Evolutionary conservation across 352 stramenopile genomes (phyloP).

Genomic region (Pythium myriotylum): DNA sequence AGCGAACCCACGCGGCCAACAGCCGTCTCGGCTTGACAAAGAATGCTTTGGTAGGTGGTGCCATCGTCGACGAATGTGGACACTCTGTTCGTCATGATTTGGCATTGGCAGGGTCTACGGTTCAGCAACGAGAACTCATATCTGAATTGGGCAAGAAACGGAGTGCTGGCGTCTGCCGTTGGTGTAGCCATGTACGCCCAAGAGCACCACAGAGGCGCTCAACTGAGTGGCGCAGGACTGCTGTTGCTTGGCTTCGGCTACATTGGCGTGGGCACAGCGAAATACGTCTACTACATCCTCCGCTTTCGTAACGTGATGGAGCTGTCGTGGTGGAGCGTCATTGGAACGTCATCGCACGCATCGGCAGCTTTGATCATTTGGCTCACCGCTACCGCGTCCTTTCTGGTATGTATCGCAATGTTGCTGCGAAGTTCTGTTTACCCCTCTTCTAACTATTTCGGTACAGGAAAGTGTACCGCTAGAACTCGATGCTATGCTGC

Average conservation of each 20-base stretch:
- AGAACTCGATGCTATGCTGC: conserved; percentile 81
- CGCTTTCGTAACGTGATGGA: conserved; percentile 88
- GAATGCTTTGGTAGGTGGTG: conserved; percentile 34
- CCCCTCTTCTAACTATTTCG: no score
- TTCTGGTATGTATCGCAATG: conserved; percentile 80
- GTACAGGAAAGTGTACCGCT: conserved; percentile 82
- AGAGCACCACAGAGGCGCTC: conserved; percentile 83
- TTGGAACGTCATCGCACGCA: conserved; percentile 81
- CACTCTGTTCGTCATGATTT: not conserved
- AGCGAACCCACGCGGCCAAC: conserved; percentile 41
- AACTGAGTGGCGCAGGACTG: conserved; percentile 77
- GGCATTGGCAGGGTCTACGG: conserved; percentile 51
- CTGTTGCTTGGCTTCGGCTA: conserved; percentile 86
- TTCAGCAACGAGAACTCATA: conserved; percentile 91
- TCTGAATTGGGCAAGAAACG: conserved; percentile 87
- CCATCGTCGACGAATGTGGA: not conserved
- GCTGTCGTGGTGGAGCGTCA: conserved; percentile 84
- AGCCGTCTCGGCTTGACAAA: conserved; percentile 34
- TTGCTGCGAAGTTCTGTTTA: no score
- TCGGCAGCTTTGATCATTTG: conserved; percentile 83
- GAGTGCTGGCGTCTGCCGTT: conserved; percentile 78
- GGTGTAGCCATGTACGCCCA: conserved; percentile 89
- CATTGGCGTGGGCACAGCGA: conserved; percentile 84
- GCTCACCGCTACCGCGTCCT: conserved; percentile 83
- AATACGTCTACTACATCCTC: conserved; percentile 92